Base-by-base conservation (phyloP, 2,329 filamentous ascomycete genomes). In the Plenodomus biglobosus region DNA sequence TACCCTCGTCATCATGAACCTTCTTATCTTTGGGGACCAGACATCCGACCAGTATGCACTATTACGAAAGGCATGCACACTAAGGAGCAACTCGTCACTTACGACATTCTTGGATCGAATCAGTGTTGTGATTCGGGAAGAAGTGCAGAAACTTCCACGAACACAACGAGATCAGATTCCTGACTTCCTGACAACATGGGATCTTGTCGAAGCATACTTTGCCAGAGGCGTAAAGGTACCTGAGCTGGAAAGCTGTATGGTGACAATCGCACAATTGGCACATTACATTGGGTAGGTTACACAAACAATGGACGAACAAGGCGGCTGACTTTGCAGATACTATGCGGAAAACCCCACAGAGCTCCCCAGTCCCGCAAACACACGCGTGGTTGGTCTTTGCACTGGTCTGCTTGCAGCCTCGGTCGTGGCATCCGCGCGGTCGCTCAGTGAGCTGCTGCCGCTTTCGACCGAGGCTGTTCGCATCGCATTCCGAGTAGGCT, bases 21-120 rank as follows among this genome's bases (percentile, higher is more conserved):
- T 76, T 49, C 79, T 86, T 69, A 80, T 88, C 53, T 87, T 88
- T 66, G 85, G 85, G 74, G 85, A 88, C 66, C 85, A 88, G 73
- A 87, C 85, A 51, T 78, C 84, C 61, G 83, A 86, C 68, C 85
- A 85, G 60, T 82, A 86, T 65, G 75, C 75, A 58, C 83, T 86
- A 56, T 73, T 88, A 52, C 72, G 75, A 57, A 77, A 76, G 60
- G 70, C 76, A 22, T 69, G 71, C 47, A 70, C 75, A 42, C 73
- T 75, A 62, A 78, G 74, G 58, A 75, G 77, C 63, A 79, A 80
- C 65, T 80, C 83, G 42, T 76, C 86, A 20, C 78, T 86, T 40
- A 79, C 77, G 59, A 81, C 80, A 39, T 88, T 88, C 65, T 73
- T 87, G 48, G 79, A 84, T 54, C 77, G 80, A 56, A 77, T 76